Conservation (phyloP, 2,329 filamentous ascomycete species). For the Ceratocystis destructans region DNA sequence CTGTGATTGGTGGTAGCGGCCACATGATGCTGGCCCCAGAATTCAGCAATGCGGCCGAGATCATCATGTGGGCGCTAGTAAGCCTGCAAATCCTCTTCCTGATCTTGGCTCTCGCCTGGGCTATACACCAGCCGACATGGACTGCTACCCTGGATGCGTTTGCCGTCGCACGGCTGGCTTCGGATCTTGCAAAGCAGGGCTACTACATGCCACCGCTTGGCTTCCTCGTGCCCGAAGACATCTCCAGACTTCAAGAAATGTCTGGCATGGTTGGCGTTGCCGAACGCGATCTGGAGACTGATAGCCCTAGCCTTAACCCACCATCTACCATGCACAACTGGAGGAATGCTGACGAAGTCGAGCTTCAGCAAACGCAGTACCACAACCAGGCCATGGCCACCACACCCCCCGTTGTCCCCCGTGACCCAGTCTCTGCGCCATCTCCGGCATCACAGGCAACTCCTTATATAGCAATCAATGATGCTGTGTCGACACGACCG, state of each 20-base stretch:
- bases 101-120: conserved; percentile 6
- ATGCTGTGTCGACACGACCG: not conserved
- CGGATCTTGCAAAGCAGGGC: conserved; percentile 9
- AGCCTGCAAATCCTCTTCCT: conserved; percentile 11
- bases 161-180: conserved; percentile 14
- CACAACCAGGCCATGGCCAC: not conserved
- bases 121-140: conserved; percentile 11
- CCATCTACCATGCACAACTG: not conserved
- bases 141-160: conserved; percentile 16
- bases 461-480: not conserved
- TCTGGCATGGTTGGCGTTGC: conserved; percentile 14
- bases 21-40: conserved; percentile 11
- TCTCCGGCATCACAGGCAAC: not conserved
- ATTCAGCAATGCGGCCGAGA: conserved; percentile 8
- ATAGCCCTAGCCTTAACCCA: not conserved
- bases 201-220: conserved; percentile 10
- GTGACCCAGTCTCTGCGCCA: not conserved
- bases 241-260: conserved; percentile 4
- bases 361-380: not conserved
- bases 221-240: conserved; percentile 5
- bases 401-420: not conserved
- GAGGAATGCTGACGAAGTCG: not conserved
- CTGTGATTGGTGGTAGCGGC: conserved; percentile 17
- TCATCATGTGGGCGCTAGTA: conserved; percentile 14
- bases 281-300: not conserved